Percentiles rank a stretch among this genome's conserved stretches.
Conservation (phyloP, 108 stramenopile species). For the Cyclotella atomus region DNA sequence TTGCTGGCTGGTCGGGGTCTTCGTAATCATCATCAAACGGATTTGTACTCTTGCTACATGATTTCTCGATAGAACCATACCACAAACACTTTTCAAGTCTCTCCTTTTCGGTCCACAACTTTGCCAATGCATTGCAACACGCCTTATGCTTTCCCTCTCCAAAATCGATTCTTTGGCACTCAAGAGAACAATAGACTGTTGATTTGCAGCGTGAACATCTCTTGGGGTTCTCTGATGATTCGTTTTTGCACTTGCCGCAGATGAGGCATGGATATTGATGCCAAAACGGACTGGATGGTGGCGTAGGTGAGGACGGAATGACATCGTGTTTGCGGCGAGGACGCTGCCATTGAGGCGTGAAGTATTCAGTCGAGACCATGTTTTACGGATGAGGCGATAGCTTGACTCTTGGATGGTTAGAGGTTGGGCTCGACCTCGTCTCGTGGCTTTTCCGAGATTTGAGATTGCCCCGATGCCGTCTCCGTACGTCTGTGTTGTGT, state of each 20-base stretch:
- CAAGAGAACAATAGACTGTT: constrained; percentile 37
- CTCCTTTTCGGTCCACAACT: constrained; percentile 35
- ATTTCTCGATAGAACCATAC: background rate
- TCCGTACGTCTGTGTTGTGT: too few relatives aligned
- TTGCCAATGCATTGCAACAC: constrained; percentile 21
- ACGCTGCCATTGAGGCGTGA: constrained; percentile 37
- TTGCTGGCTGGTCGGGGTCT: background rate
- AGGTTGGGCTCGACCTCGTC: too few relatives aligned
- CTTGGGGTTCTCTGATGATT: constrained; percentile 4
- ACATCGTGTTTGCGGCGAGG: constrained; percentile 32
- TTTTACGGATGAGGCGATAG: background rate
- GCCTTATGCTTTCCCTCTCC: constrained; percentile 27
- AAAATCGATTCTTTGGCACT: constrained; percentile 37
- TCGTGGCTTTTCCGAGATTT: too few relatives aligned
- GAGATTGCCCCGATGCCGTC: too few relatives aligned
- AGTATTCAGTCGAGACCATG: constrained; percentile 1
- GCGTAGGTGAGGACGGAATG: constrained; percentile 10
- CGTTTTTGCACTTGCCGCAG: constrained; percentile 16
- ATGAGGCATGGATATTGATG: constrained; percentile 40
- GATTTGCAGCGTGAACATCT: constrained; percentile 40
- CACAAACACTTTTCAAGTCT: constrained; percentile 18
- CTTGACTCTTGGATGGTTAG: background rate
- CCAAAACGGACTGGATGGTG: constrained; percentile 17
- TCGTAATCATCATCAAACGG: constrained; percentile 33
- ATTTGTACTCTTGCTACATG: constrained; percentile 15